Evolutionary conservation across 2,329 filamentous ascomycete species (phyloP).

Genomic region (Pseudogymnoascus sp.): DNA sequence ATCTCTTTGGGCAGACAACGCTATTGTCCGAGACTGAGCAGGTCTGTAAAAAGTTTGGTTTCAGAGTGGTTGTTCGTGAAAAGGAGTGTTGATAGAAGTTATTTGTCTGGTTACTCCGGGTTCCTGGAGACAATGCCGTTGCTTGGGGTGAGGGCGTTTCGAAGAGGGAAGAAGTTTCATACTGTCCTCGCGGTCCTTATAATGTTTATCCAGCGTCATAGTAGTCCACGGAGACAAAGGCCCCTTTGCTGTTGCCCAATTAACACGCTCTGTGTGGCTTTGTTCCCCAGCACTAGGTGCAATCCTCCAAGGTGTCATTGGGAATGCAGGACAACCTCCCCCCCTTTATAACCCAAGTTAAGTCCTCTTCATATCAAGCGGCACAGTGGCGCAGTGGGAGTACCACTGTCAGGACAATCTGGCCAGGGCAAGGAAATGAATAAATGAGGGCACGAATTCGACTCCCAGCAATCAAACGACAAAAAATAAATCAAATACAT

Average conservation of each 20-base stretch:
- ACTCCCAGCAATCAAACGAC: neutral
- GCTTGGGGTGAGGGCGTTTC: neutral
- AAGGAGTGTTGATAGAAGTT: neutral
- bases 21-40: neutral
- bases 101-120: neutral
- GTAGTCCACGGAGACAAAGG: neutral
- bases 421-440: constrained; percentile 3
- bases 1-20: neutral
- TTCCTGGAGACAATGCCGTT: neutral
- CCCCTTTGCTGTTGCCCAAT: neutral
- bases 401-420: constrained; percentile 7
- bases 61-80: neutral
- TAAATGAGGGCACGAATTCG: neutral
- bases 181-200: neutral
- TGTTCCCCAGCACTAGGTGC: neutral
- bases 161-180: neutral
- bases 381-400: constrained; percentile 8
- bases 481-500: neutral
- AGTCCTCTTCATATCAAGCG: neutral
- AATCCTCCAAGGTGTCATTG: neutral
- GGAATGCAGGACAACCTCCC: neutral
- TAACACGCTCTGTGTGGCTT: neutral
- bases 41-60: neutral
- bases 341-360: neutral
- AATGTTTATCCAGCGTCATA: neutral